Conservation (phyloP, 2,329 filamentous ascomycete species). For the Pseudocercospora musae region DNA sequence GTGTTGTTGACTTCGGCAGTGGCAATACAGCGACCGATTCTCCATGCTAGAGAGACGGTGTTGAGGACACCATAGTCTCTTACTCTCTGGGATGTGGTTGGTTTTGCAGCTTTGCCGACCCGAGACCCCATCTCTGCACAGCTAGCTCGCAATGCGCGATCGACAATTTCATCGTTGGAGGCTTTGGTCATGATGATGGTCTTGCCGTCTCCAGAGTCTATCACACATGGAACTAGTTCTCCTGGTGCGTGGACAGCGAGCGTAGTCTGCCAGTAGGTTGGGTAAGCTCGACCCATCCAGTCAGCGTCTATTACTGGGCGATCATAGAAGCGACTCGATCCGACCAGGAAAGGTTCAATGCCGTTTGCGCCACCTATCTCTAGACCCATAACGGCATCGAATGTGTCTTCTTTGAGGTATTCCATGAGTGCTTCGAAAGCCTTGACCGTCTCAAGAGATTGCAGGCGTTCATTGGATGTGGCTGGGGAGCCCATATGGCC, state of each 20-base stretch:
- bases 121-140: slow-evolving; percentile 42
- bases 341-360: slow-evolving; percentile 56
- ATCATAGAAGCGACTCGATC: slow-evolving; percentile 52
- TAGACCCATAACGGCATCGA: slow-evolving; percentile 59
- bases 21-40: slow-evolving; percentile 59
- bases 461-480: slow-evolving; percentile 59
- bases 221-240: slow-evolving; percentile 44
- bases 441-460: slow-evolving; percentile 51
- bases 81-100: slow-evolving; percentile 40
- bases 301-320: slow-evolving; percentile 45
- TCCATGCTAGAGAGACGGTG: slow-evolving; percentile 45
- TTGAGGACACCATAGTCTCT: slow-evolving; percentile 39
- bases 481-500: slow-evolving; percentile 59
- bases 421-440: slow-evolving; percentile 50
- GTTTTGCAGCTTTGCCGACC: slow-evolving; percentile 42
- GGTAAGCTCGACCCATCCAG: slow-evolving; percentile 48
- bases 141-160: slow-evolving; percentile 40
- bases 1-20: slow-evolving; percentile 49
- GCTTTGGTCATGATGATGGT: slow-evolving; percentile 44
- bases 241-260: slow-evolving; percentile 42
- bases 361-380: slow-evolving; percentile 68
- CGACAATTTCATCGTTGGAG: slow-evolving; percentile 42
- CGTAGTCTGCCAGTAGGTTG: slow-evolving; percentile 47
- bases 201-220: slow-evolving; percentile 47
- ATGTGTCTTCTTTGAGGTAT: slow-evolving; percentile 42